These are phyloP conservation scores for Rhododendron vialii DNA, from an alignment of 148 eudicot genomes.

Conservation along the genomic window DNA sequence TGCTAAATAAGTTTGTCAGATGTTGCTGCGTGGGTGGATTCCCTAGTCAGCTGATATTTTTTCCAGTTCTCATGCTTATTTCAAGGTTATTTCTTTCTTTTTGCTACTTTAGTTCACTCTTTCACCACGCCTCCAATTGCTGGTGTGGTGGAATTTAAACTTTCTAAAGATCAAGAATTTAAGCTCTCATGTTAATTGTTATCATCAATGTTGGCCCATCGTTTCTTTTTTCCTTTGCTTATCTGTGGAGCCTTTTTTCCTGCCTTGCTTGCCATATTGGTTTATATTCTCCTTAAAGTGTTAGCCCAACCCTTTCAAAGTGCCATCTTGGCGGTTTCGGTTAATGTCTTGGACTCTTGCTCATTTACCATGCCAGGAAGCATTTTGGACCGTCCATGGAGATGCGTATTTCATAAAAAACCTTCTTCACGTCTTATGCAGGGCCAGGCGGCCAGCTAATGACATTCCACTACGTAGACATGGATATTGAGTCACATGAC, in stretches of 20 bases:
- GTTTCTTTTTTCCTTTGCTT: background rate
- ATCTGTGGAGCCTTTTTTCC: slow-evolving; percentile 5
- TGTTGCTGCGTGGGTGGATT: background rate
- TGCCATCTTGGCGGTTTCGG: background rate
- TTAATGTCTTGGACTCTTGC: background rate
- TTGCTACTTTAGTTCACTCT: background rate
- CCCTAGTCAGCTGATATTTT: background rate
- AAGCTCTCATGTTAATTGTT: background rate
- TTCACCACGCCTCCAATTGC: background rate
- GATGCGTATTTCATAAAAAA: background rate
- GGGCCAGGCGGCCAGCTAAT: background rate
- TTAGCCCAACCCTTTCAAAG: background rate
- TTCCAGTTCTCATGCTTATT: background rate
- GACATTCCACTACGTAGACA: background rate
- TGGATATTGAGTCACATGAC: background rate
- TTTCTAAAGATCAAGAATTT: background rate
- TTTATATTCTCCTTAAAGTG: background rate
- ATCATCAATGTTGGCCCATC: background rate
- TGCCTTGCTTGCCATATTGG: background rate
- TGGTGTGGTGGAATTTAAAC: background rate
- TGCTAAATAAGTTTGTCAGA: background rate
- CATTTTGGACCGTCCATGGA: background rate
- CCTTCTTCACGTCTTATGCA: background rate
- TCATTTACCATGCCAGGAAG: background rate
- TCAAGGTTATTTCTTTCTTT: background rate